These are phyloP conservation scores for Penicillium glabrum DNA, from an alignment of 2,329 filamentous ascomycete species.

Conservation along the genomic window DNA sequence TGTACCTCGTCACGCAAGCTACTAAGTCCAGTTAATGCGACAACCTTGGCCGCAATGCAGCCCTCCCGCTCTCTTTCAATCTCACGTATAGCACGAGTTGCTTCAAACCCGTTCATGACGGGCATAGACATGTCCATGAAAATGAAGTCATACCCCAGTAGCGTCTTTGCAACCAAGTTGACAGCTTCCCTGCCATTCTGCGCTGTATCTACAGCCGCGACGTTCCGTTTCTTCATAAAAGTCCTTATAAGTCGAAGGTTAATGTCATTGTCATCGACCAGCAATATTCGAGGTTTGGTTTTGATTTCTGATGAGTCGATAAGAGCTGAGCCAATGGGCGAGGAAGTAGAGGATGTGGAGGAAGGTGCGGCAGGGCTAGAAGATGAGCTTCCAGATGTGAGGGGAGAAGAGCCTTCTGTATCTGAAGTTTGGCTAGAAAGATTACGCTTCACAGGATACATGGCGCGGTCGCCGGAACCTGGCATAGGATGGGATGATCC, in stretches of 20 bases:
- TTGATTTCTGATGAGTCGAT: not conserved
- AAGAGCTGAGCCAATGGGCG: not conserved
- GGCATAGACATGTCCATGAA: conserved; percentile 52
- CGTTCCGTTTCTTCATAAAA: not conserved
- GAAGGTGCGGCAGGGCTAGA: too few species aligned
- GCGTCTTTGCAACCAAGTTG: not conserved
- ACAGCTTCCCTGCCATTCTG: not conserved
- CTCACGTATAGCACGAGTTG: conserved; percentile 43
- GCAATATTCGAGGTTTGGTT: not conserved
- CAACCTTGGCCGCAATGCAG: not conserved
- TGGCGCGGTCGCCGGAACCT: too few species aligned
- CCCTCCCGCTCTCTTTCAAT: conserved; percentile 7
- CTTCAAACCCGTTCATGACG: conserved; percentile 48
- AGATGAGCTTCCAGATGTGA: too few species aligned
- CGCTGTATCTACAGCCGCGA: not conserved
- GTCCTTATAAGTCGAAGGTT: not conserved
- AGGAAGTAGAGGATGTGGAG: not conserved
- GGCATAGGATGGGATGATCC: too few species aligned
- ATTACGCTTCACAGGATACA: too few species aligned
- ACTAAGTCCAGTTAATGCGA: not conserved
- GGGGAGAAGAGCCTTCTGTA: too few species aligned
- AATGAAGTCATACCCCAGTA: conserved; percentile 40
- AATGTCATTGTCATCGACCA: not conserved
- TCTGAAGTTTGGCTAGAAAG: too few species aligned
- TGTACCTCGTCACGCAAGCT: not conserved